phyloP scores from a whole-genome alignment of 139 green algal genomes.

The Chlorella sp. region DNA sequence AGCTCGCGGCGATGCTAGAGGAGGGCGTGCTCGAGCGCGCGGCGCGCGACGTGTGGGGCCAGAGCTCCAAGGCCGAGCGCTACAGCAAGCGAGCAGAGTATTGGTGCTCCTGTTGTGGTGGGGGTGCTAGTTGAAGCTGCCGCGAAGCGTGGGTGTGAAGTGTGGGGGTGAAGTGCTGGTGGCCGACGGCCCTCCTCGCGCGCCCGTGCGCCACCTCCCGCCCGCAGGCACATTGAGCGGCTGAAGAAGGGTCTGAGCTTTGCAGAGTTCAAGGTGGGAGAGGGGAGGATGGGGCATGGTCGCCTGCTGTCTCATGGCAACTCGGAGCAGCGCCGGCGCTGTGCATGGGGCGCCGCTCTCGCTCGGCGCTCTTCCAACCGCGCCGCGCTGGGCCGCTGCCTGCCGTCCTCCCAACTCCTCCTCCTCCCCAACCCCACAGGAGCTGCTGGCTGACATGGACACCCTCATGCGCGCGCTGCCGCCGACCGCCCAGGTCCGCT shows the following conservation, averaged over 20 bases:
- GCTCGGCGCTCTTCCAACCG: no score
- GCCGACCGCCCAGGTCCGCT: slow-evolving; percentile 70
- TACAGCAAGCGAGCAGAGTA: slow-evolving; percentile 9
- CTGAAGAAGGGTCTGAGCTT: slow-evolving; percentile 45
- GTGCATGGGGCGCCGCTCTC: no score
- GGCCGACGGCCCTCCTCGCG: no score
- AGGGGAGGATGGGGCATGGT: no score
- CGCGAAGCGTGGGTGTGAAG: background rate
- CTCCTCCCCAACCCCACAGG: no score
- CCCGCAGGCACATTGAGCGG: slow-evolving; percentile 24
- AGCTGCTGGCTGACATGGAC: slow-evolving; percentile 71
- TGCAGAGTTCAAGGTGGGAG: slow-evolving; percentile 76
- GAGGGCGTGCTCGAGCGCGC: slow-evolving; percentile 23
- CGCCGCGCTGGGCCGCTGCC: no score
- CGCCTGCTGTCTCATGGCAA: no score
- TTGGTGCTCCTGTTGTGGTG: background rate
- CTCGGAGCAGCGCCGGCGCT: no score
- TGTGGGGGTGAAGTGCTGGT: no score
- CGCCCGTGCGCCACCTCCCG: background rate
- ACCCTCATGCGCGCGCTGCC: slow-evolving; percentile 66
- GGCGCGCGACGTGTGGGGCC: slow-evolving; percentile 10
- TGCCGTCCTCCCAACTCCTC: no score
- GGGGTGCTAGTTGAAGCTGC: background rate
- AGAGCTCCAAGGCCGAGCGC: background rate
- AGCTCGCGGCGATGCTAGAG: slow-evolving; percentile 26